Evolutionary conservation across 1,284 basidiomycete genomes (phyloP), one percentile per base, ranked within the genome.

Genomic region (Apiotrichum akiyoshidainum): DNA sequence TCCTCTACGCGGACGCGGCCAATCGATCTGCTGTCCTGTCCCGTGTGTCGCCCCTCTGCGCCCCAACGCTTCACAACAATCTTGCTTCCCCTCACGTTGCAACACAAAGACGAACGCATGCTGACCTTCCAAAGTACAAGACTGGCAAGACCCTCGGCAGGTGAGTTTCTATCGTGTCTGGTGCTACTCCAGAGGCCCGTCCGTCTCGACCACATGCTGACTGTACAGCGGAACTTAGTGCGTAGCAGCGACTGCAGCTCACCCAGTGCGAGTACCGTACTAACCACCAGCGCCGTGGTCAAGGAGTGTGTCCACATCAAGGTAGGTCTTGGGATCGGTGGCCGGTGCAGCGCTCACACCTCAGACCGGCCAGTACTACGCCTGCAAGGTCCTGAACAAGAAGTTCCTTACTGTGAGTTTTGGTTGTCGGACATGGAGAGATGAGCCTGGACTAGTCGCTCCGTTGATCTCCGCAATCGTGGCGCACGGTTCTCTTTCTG

Each of bases 261-360:
- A 35, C n/a, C 46, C 33, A 17, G 13, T 2, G 11, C 7, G n/a
- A 33, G 42, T 10, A 14, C 12, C 31, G 46, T 33, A 9, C 63
- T 58, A 19, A 56, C 55, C 48, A 17, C 35, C 19, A 78, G 77
- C 64, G 83, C 83, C 17, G 80, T 83, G 26, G 83, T 84, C 63
- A 83, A 83, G 67, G 95, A 97, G 81, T 95, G 92, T 47, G 92
- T 97, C 16, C 94, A 97, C 73, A 90, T 97, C 82, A 87, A 88
- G 79, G 95, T 93, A 0, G 86, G 90, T 61, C 16, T 14, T 21
- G 37, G 12, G 5, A 22, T 21, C 39, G 19, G 46, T 45, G 19
- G 22, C 19, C 33, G 39, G 19, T 21, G 31, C 11, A 34, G 60
- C 67, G 35, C 47, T 57, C 39, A 59, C 50, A 17, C 19, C 21